phyloP scores from a whole-genome alignment of 768 basidiomycete genomes.

The Agrocybe chaxingu region DNA sequence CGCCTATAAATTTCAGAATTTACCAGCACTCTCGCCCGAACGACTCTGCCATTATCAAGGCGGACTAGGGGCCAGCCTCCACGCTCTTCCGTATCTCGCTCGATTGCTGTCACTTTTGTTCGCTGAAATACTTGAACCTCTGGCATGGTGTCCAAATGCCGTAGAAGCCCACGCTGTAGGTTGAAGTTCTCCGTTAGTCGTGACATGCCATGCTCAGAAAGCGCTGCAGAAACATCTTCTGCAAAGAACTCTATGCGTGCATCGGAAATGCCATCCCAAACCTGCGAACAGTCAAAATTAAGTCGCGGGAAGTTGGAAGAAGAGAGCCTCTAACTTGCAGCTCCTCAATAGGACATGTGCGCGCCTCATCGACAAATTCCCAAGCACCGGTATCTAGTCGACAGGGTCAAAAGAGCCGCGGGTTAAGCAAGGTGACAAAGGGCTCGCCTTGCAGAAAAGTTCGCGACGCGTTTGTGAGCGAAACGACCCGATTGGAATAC shows the following conservation, averaged over 20 bases:
- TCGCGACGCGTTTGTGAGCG: conserved; percentile 74
- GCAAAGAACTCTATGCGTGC: conserved; percentile 74
- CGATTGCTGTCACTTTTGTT: conserved; percentile 71
- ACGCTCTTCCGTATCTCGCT: conserved; percentile 42
- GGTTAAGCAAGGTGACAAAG: not conserved
- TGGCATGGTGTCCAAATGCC: conserved; percentile 49
- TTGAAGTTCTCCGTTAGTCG: conserved; percentile 91
- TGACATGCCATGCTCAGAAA: conserved; percentile 54
- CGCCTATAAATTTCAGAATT: conserved; percentile 3
- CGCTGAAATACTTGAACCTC: conserved; percentile 67
- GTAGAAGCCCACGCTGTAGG: conserved; percentile 80
- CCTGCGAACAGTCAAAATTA: conserved; percentile 33
- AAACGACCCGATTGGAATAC: conserved; percentile 85
- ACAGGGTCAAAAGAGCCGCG: conserved; percentile 2
- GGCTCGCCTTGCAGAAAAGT: conserved; percentile 60
- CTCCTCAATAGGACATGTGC: conserved; percentile 74
- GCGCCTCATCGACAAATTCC: conserved; percentile 62
- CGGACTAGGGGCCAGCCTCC: conserved; percentile 80
- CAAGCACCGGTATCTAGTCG: conserved; percentile 78
- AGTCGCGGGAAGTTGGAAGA: not conserved
- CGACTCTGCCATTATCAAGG: conserved; percentile 60
- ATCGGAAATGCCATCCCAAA: conserved; percentile 90
- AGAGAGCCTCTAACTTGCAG: conserved; percentile 66
- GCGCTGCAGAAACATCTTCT: conserved; percentile 37
- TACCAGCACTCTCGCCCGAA: conserved; percentile 77